Evolutionary conservation across 1,284 basidiomycete genomes (phyloP), one percentile per base, ranked within the genome.

Genomic region (Jaminaea rosea): DNA sequence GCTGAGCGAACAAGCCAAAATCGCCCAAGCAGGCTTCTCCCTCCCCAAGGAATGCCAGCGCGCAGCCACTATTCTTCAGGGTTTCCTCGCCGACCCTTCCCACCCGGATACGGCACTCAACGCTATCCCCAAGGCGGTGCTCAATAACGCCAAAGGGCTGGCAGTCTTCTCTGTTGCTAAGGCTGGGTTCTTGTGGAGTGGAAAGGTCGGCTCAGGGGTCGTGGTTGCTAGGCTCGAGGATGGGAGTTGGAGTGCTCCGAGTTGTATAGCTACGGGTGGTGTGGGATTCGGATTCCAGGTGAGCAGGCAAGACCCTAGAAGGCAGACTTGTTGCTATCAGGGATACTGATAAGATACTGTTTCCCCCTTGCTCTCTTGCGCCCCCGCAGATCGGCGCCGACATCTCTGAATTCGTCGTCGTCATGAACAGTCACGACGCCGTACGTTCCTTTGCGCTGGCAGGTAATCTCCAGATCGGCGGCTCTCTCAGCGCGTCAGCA

Each of bases 211-310:
- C 31, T 90, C 87, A 0, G 93, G 93, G 8, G 77, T 98, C 53
- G 91, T 98, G 72, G 86, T 96, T 66, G 88, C 93, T 9, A 84
- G 94, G 15, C 82, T 97, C 31, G 87, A 88, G 3, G 92, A 97
- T 71, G 94, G 93, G 56, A 91, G 87, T 19, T 97, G 93, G 93
- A 91, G 87, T 44, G 92, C 92, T 1, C 93, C 93, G 0, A 90
- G 86, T 39, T 96, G 92, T 77, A 94, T 98, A 73, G 92, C 88
- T n/a, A 97, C 92, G 0, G 92, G 88, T 23, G 62, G 65, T 1
- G 75, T 94, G 4, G 93, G 93, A 34, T 92, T 92, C 84, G 93
- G 93, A 44, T 82, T 97, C 44, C 93, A 94, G 76, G 87, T 93
- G 57, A 91, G 91, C 51, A 88, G n/a, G 23, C n/a, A n/a, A n/a